These are phyloP conservation scores for Citrus glauca DNA, from an alignment of 345 rosid genomes.

Conservation along the genomic window DNA sequence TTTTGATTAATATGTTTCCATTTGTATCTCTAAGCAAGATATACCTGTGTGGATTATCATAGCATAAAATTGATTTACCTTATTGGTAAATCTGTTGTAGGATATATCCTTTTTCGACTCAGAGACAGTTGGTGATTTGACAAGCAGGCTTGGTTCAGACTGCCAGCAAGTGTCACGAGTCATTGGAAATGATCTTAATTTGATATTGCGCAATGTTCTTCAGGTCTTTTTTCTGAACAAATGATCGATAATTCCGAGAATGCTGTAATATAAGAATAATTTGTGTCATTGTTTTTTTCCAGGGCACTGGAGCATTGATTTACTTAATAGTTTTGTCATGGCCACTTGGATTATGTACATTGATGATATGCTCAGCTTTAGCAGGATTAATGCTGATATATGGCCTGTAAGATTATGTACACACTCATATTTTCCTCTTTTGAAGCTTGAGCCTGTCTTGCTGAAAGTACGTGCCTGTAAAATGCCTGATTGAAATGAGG, in stretches of 20 bases:
- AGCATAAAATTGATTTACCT: neutral
- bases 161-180: slow-evolving; percentile 98
- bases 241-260: neutral
- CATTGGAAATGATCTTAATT: slow-evolving; percentile 87
- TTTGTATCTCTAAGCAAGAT: slow-evolving; percentile 7
- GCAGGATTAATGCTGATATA: slow-evolving; percentile 73
- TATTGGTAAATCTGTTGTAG: slow-evolving; percentile 36
- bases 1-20: slow-evolving; percentile 4
- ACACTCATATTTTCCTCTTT: slow-evolving; percentile 15
- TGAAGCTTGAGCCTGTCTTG: neutral
- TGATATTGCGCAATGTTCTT: slow-evolving; percentile 76
- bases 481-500: slow-evolving; percentile 4
- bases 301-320: slow-evolving; percentile 87
- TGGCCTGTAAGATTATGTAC: slow-evolving; percentile 61
- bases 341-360: slow-evolving; percentile 82
- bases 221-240: slow-evolving; percentile 53
- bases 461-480: neutral
- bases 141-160: slow-evolving; percentile 97
- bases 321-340: slow-evolving; percentile 78
- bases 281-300: slow-evolving; percentile 25
- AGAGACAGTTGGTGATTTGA: slow-evolving; percentile 96
- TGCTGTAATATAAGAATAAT: slow-evolving; percentile 18
- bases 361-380: slow-evolving; percentile 67
- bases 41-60: slow-evolving; percentile 10
- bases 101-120: slow-evolving; percentile 89